Evolutionary conservation across 305 asterid species (phyloP).

Genomic region (Plantago coronopus): DNA sequence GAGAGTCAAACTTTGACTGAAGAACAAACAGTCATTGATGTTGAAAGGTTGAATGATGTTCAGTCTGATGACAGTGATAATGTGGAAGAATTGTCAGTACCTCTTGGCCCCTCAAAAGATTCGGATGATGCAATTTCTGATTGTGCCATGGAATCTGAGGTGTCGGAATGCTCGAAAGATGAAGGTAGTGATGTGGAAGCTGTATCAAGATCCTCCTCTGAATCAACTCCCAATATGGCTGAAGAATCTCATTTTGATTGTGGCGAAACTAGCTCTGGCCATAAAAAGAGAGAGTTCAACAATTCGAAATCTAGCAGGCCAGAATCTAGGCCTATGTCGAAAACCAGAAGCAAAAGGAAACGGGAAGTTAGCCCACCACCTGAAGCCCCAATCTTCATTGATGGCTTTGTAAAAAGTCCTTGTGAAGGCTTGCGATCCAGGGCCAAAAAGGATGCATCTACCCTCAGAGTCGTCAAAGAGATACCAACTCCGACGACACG

Average conservation of each 20-base stretch:
- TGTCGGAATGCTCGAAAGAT: slow-evolving; percentile 25
- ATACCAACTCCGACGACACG: slow-evolving; percentile 25
- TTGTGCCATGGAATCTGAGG: slow-evolving; percentile 9
- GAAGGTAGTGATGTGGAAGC: slow-evolving; percentile 29
- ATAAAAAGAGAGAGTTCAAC: slow-evolving; percentile 24
- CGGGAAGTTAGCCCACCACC: slow-evolving; percentile 40
- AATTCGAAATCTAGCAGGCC: slow-evolving; percentile 22
- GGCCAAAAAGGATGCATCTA: slow-evolving; percentile 29
- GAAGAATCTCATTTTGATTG: slow-evolving; percentile 25
- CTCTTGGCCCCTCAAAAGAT: slow-evolving; percentile 20
- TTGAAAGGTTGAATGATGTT: slow-evolving; percentile 21
- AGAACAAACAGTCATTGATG: slow-evolving; percentile 29
- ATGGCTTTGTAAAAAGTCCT: slow-evolving; percentile 64
- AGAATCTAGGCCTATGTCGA: slow-evolving; percentile 18
- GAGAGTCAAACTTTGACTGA: slow-evolving; percentile 29
- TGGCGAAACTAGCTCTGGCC: slow-evolving; percentile 17
- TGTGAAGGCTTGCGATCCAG: slow-evolving; percentile 93
- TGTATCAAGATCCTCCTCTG: slow-evolving; percentile 23
- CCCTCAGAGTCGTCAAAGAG: slow-evolving; percentile 19
- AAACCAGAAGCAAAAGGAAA: slow-evolving; percentile 46
- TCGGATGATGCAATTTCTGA: slow-evolving; percentile 19
- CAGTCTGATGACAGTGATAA: slow-evolving; percentile 28
- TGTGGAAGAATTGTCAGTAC: slow-evolving; percentile 26
- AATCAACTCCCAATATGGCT: slow-evolving; percentile 19
- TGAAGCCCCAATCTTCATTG: slow-evolving; percentile 28